A percentile compares a stretch with the other conserved stretches of the same genome.
These are phyloP conservation scores for Zygnema circumcarinatum DNA, from an alignment of 139 green algal species.

Conservation along the genomic window DNA sequence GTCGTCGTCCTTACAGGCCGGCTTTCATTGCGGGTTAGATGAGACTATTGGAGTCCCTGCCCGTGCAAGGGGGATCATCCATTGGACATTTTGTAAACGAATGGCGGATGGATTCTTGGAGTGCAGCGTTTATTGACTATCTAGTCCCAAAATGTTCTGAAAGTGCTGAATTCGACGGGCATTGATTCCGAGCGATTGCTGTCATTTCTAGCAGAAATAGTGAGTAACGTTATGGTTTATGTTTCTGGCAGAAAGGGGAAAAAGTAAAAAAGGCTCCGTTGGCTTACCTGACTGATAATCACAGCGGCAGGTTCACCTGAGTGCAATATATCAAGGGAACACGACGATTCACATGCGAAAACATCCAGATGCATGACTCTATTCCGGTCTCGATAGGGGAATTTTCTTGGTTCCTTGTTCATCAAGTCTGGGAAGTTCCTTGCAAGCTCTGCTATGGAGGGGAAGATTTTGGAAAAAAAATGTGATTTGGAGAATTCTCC, in stretches of 20 bases:
- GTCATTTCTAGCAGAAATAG: neutral
- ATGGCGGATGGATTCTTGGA: neutral
- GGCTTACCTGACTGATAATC: neutral
- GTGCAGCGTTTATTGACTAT: neutral
- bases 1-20: too few relatives aligned
- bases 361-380: neutral
- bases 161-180: neutral
- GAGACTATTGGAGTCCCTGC: too few relatives aligned
- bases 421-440: neutral
- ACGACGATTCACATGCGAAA: neutral
- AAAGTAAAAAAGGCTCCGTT: neutral
- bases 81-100: neutral
- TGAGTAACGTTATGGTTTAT: neutral
- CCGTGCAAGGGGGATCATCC: neutral
- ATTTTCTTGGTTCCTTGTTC: neutral
- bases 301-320: neutral
- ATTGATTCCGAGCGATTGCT: neutral
- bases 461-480: neutral
- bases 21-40: too few relatives aligned
- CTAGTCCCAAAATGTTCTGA: neutral
- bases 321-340: neutral
- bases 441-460: neutral
- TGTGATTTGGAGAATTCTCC: neutral
- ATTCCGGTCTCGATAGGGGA: neutral
- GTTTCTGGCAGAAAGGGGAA: neutral